phyloP scores from a whole-genome alignment of 2,329 filamentous ascomycete genomes.

The Hymenotorrendiella dingleyae region DNA sequence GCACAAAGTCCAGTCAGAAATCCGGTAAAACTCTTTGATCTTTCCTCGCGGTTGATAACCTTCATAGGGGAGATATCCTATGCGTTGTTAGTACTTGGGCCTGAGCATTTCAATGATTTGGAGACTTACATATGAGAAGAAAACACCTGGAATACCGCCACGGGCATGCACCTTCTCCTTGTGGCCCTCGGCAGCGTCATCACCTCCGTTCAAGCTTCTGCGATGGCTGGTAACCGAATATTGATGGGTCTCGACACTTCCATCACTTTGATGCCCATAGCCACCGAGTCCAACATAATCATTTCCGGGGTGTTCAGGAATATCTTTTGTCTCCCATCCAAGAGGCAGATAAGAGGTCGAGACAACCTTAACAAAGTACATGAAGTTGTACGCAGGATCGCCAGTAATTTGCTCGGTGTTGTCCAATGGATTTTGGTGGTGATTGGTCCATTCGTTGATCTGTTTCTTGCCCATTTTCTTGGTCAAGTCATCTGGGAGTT shows the following conservation, averaged over 20 bases:
- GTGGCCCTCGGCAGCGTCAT: slow-evolving; percentile 81
- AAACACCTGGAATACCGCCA: slow-evolving; percentile 93
- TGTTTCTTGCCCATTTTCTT: slow-evolving; percentile 53
- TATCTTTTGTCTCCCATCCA: slow-evolving; percentile 63
- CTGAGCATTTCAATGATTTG: not conserved
- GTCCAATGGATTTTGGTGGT: slow-evolving; percentile 90
- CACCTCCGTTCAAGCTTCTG: slow-evolving; percentile 76
- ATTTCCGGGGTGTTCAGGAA: slow-evolving; percentile 35
- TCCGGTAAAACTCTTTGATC: slow-evolving; percentile 80
- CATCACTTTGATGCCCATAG: slow-evolving; percentile 60
- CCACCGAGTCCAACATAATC: slow-evolving; percentile 60
- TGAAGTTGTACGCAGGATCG: slow-evolving; percentile 88
- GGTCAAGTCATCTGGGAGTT: slow-evolving; percentile 68
- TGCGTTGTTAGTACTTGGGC: slow-evolving; percentile 18
- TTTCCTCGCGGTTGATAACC: slow-evolving; percentile 92
- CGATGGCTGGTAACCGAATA: slow-evolving; percentile 98
- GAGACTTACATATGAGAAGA: slow-evolving; percentile 87
- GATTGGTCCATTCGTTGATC: slow-evolving; percentile 70
- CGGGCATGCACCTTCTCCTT: slow-evolving; percentile 84
- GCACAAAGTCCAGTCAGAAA: slow-evolving; percentile 94
- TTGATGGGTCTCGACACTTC: slow-evolving; percentile 94
- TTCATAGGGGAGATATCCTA: slow-evolving; percentile 99
- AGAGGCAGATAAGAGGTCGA: slow-evolving; percentile 91
- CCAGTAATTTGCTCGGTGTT: slow-evolving; percentile 67
- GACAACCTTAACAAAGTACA: slow-evolving; percentile 99